phyloP scores from a whole-genome alignment of 2,329 filamentous ascomycete species.

The Pseudocercospora crystallina region DNA sequence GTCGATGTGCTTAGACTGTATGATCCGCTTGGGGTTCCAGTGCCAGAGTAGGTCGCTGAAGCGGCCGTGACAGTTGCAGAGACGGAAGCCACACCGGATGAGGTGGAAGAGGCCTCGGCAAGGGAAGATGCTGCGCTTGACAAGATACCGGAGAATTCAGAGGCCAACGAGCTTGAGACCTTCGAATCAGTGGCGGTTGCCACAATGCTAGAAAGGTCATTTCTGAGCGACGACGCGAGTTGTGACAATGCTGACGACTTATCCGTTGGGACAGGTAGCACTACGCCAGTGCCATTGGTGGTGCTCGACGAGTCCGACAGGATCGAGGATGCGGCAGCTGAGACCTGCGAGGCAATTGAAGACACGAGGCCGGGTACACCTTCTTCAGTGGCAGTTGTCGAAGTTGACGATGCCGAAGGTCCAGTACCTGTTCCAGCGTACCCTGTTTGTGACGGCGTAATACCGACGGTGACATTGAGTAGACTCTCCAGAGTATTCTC shows the following conservation, averaged over 20 bases:
- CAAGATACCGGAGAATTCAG: conserved; percentile 32
- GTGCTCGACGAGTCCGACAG: conserved; percentile 19
- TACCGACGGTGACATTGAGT: too few species aligned
- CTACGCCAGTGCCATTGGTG: conserved; percentile 13
- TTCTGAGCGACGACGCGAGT: conserved; percentile 31
- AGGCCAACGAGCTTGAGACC: conserved; percentile 29
- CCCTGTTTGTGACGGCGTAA: too few species aligned
- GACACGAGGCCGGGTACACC: conserved; percentile 23
- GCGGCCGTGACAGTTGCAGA: conserved; percentile 12
- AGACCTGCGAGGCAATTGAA: conserved; percentile 25
- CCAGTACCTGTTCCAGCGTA: too few species aligned
- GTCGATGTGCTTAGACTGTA: conserved; percentile 21
- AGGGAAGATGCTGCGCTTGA: conserved; percentile 32
- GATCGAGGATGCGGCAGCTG: conserved; percentile 21
- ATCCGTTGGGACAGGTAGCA: conserved; percentile 18
- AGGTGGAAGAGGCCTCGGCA: conserved; percentile 3
- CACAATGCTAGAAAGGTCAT: conserved; percentile 30
- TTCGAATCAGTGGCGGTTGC: conserved; percentile 32
- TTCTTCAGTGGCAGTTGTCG: neutral
- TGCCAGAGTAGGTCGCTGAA: conserved; percentile 19
- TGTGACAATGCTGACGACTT: conserved; percentile 29
- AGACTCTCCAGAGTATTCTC: too few species aligned
- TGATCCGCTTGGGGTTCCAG: conserved; percentile 9
- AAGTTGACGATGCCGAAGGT: neutral
- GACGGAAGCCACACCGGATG: conserved; percentile 6